Base-by-base conservation (phyloP, 768 basidiomycete genomes). In the Xanthoconium purpureum region DNA sequence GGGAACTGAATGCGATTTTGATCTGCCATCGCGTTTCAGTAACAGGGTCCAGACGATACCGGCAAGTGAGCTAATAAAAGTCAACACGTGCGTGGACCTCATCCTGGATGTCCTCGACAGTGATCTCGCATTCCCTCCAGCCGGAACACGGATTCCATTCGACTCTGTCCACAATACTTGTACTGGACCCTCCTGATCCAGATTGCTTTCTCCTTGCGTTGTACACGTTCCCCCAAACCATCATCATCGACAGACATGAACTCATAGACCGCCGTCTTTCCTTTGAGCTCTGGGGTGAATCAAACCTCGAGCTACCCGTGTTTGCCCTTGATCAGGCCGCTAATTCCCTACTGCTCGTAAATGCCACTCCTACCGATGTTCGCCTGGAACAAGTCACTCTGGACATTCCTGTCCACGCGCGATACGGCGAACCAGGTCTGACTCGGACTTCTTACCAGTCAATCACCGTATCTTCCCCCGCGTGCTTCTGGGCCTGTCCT, bases 191-290 rank as follows among this genome's bases (percentile, higher is more conserved):
- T 37, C 49, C 55, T 12, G 45, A 24, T 30, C 17, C 48, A 13
- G 35, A 40, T 10, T 75, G 74, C 57, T 57, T 61, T 10, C 61
- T 75, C 24, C 71, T 75, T 57, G 62, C 73, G 11, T 57, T 74
- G 6, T 69, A 74, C 57, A 66, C 64, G 28, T 64, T 80, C 24
- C 74, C 77, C 3, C 70, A 76, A 5, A 60, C 64, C 46, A 61
- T 81, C 58, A 76, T 80, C 63, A 69, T 75, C 20, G 79, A 80
- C 66, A 71, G 67, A 55, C 74, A 78, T 60, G 79, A 80, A 63
- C 74, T 81, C 54, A 14, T 50, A 7, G 64, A 71, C 58, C 71
- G 62, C 54, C 59, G 46, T 40, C 70, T 72, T 55, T 55, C 65
- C n/a, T 73, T 74, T 50, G 62, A 69, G 29, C 62, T 78, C 51